A percentile compares a stretch with the other conserved stretches of the same genome.
Conservation (phyloP, 768 basidiomycete species). For the Kwoniella sp. region DNA sequence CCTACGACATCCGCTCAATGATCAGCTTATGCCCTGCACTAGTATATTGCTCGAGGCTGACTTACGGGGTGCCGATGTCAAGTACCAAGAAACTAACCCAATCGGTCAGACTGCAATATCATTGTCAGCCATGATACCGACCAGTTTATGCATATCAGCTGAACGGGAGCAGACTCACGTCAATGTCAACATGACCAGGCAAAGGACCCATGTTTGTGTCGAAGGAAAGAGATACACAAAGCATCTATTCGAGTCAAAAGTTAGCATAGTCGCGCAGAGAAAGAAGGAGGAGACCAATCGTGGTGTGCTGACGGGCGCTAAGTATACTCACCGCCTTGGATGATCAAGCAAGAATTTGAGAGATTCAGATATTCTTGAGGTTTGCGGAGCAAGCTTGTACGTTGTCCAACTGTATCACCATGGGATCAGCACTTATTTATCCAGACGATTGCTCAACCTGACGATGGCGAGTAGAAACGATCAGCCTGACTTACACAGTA, state of each 20-base stretch:
- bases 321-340: constrained; percentile 64
- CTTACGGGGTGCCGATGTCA: constrained; percentile 73
- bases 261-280: too few relatives aligned
- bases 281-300: too few relatives aligned
- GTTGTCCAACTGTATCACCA: constrained; percentile 67
- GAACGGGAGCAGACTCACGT: constrained; percentile 62
- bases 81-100: constrained; percentile 88
- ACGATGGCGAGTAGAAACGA: background rate
- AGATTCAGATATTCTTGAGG: constrained; percentile 72
- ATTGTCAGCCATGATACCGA: background rate
- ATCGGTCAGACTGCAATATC: constrained; percentile 66
- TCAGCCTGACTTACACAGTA: constrained; percentile 68
- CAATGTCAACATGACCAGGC: constrained; percentile 68
- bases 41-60: too few relatives aligned
- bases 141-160: constrained; percentile 3
- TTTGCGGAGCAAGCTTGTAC: constrained; percentile 64
- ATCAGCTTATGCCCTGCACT: too few relatives aligned
- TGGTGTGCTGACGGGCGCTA: too few relatives aligned
- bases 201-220: constrained; percentile 89
- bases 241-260: too few relatives aligned
- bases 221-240: constrained; percentile 89
- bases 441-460: background rate
- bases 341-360: constrained; percentile 91
- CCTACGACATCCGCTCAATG: constrained; percentile 26
- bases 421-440: background rate